Base-by-base conservation (phyloP, 148 eudicot genomes). In the Diospyros lotus region DNA sequence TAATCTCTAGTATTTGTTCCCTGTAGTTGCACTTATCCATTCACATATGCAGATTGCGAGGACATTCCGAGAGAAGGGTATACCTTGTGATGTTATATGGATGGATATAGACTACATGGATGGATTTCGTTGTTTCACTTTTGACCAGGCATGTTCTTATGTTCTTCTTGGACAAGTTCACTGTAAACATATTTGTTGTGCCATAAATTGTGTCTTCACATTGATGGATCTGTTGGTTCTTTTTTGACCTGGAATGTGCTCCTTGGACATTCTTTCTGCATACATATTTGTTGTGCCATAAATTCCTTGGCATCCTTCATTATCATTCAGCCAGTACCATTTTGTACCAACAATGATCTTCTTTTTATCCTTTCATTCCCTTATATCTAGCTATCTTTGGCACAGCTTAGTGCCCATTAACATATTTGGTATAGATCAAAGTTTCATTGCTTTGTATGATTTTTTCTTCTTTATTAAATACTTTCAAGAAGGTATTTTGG, bases 41-140 rank as follows among this genome's bases (percentile, higher is more conserved):
- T 68, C 11, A 13, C 66, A 50, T 61, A 5, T 84, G 85, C 94
- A 95, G 99, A 89, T 95, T 72, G 94, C 97, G 13, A 86, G 64
- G 76, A 90, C 93, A 76, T 95, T 95, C 60, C 86, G 98, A 44
- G 83, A 90, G 68, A 95, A 92, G 80, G 82, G 73, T 48, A 93
- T 95, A 79, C 98, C 99, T 81, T 95, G 99, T 87, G 98, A 95
- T 86, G 99, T 93, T 69, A 87, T 95, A 78, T 95, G 99, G 99
- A 95, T 95, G 98, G 99, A 95, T 81, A 95, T 95, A 69, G 99
- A 95, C 80, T 93, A 95, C 80, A 95, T 95, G 99, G 93, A 95
- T 87, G 99, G 91, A 55, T 95, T 90, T 77, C 93, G 98, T 55
- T 95, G 97, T 86, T 95, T 95, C 80, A 95, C 97, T 62, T 95